These are phyloP conservation scores for Apiotrichum mycotoxinovorans DNA, from an alignment of 1,284 basidiomycete species.

Conservation along the genomic window DNA sequence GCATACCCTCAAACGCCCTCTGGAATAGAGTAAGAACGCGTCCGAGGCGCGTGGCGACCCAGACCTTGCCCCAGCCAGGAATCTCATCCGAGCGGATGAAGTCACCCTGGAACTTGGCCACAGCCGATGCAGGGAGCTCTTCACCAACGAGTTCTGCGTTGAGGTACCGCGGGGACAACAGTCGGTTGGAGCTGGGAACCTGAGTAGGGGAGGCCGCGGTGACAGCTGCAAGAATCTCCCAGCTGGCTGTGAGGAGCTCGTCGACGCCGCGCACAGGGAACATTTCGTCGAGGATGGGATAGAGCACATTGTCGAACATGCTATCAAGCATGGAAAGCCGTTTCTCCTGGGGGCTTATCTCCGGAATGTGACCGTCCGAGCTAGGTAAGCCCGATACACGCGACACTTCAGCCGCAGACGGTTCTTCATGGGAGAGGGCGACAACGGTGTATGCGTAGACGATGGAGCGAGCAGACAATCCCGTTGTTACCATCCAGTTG, in stretches of 20 bases:
- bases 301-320: slow-evolving; percentile 36
- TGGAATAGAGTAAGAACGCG: slow-evolving; percentile 35
- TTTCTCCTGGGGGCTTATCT: slow-evolving; percentile 23
- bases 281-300: slow-evolving; percentile 32
- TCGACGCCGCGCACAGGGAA: slow-evolving; percentile 37
- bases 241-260: slow-evolving; percentile 34
- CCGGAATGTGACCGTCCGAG: slow-evolving; percentile 29
- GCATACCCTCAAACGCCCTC: slow-evolving; percentile 30
- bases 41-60: slow-evolving; percentile 35
- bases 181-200: slow-evolving; percentile 28
- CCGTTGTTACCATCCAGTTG: slow-evolving; percentile 36
- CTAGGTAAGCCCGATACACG: slow-evolving; percentile 34
- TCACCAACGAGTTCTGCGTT: slow-evolving; percentile 28
- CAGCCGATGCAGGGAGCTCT: slow-evolving; percentile 5
- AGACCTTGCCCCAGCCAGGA: slow-evolving; percentile 38
- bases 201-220: slow-evolving; percentile 13
- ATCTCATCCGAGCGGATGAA: slow-evolving; percentile 30
- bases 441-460: slow-evolving; percentile 45
- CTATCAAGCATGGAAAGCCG: slow-evolving; percentile 33
- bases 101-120: slow-evolving; percentile 13
- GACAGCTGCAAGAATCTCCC: slow-evolving; percentile 41
- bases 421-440: slow-evolving; percentile 35
- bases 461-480: slow-evolving; percentile 26
- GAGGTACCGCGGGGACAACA: slow-evolving; percentile 32
- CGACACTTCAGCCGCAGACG: slow-evolving; percentile 31